A percentile compares a stretch with the other conserved stretches of the same genome.
These are phyloP conservation scores for Brassica cretica DNA, from an alignment of 345 rosid genomes.

Conservation along the genomic window DNA sequence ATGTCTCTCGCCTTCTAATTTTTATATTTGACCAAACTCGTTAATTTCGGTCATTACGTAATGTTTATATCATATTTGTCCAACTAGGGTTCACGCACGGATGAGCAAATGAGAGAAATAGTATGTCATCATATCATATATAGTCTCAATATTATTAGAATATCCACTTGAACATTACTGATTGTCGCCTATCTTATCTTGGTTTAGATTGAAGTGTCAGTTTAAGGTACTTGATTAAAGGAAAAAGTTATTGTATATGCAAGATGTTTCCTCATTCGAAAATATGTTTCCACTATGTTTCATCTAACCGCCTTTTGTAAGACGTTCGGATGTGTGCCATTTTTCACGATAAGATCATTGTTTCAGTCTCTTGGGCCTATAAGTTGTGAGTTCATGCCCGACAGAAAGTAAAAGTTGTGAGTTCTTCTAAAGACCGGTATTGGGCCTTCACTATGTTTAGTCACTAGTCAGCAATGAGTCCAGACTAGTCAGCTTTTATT, in stretches of 20 bases:
- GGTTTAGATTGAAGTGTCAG: neutral
- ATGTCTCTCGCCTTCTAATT: constrained; percentile 21
- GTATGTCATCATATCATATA: neutral
- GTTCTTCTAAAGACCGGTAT: neutral
- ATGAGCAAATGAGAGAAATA: neutral
- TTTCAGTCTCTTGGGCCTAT: neutral
- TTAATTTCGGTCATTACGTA: constrained; percentile 1
- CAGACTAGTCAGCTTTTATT: neutral
- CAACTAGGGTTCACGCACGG: neutral
- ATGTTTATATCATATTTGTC: neutral
- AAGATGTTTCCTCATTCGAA: neutral
- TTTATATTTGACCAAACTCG: constrained; percentile 18
- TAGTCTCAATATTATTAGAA: neutral
- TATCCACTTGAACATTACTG: neutral
- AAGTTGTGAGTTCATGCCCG: neutral
- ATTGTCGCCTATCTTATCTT: neutral
- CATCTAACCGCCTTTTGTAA: neutral
- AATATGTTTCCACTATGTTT: neutral
- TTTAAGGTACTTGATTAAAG: neutral
- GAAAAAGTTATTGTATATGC: neutral
- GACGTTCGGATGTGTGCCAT: neutral
- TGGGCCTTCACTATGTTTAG: constrained; percentile 19
- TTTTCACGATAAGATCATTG: neutral
- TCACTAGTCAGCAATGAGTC: neutral
- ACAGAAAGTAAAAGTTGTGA: neutral